Percentiles rank a stretch among this genome's conserved stretches.
Conservation (phyloP, 495 filamentous ascomycete species). For the Cudoniella acicularis region DNA sequence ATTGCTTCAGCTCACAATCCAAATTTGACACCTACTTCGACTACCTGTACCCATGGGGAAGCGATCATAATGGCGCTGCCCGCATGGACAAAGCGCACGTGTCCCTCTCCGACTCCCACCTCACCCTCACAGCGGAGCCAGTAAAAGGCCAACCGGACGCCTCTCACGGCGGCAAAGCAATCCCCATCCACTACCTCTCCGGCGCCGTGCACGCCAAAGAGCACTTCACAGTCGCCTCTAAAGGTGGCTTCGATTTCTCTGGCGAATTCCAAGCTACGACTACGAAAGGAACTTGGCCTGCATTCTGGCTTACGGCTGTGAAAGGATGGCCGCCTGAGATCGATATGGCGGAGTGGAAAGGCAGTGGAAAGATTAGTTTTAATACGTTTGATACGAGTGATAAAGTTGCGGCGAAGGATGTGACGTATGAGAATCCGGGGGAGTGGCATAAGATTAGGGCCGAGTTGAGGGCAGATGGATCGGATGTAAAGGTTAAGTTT, state of each 20-base stretch:
- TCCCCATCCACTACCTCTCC: constrained; percentile 51
- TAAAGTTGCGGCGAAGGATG: constrained; percentile 42
- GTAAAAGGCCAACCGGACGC: constrained; percentile 41
- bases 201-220: constrained; percentile 47
- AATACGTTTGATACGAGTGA: constrained; percentile 58
- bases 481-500: constrained; percentile 48
- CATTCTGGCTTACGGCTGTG: constrained; percentile 57
- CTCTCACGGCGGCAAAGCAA: constrained; percentile 40
- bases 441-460: constrained; percentile 48
- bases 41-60: constrained; percentile 47
- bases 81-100: constrained; percentile 47
- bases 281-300: constrained; percentile 53
- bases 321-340: constrained; percentile 62
- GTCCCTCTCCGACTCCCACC: constrained; percentile 29
- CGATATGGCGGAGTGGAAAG: constrained; percentile 62
- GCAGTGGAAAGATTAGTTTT: constrained; percentile 55
- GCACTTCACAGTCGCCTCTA: constrained; percentile 40
- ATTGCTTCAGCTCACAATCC: constrained; percentile 48
- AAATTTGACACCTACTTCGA: constrained; percentile 48
- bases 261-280: constrained; percentile 50
- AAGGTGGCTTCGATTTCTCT: constrained; percentile 49
- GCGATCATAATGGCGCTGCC: constrained; percentile 52
- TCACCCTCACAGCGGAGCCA: constrained; percentile 44
- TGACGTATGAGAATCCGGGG: constrained; percentile 42
- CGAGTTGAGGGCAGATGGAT: constrained; percentile 48